Conservation (phyloP, 1,284 basidiomycete genomes). For the Cystobasidiaceae sp. region DNA sequence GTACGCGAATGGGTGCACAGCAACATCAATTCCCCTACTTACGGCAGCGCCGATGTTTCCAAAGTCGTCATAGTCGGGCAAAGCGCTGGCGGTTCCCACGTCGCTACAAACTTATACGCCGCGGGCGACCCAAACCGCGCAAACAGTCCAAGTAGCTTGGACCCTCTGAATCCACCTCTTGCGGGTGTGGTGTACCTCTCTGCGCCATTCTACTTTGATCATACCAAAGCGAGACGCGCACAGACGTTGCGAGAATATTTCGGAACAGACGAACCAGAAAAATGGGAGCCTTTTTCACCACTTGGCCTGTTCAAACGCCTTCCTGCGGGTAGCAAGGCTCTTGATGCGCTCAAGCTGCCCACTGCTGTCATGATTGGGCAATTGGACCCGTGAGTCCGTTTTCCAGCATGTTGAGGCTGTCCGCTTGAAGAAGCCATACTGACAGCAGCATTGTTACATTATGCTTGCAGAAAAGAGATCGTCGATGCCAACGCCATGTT, state of each 20-base stretch:
- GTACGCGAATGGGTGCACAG: constrained; percentile 24
- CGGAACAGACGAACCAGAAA: constrained; percentile 22
- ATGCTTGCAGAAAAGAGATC: constrained; percentile 28
- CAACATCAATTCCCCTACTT: background rate
- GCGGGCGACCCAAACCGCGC: background rate
- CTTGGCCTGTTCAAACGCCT: constrained; percentile 26
- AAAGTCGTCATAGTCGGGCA: constrained; percentile 36
- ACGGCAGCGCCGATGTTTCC: constrained; percentile 14
- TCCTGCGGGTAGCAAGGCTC: background rate
- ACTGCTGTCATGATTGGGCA: constrained; percentile 22
- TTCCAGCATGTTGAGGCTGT: background rate
- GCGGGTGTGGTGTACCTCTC: constrained; percentile 35
- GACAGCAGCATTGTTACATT: too few species aligned
- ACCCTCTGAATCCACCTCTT: constrained; percentile 18
- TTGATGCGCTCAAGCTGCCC: constrained; percentile 8
- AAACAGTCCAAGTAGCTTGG: background rate
- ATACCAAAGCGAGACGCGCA: constrained; percentile 28
- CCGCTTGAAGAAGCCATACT: too few species aligned
- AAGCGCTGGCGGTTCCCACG: constrained; percentile 32
- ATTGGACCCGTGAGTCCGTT: constrained; percentile 22
- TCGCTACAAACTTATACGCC: constrained; percentile 32
- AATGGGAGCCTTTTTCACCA: background rate
- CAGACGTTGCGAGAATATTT: constrained; percentile 34
- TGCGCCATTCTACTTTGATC: constrained; percentile 34
- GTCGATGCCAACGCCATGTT: constrained; percentile 34